A percentile compares a stretch with the other conserved stretches of the same genome.
These are phyloP conservation scores for Alloascoidea hylecoeti DNA, from an alignment of 805 yeast species.

Conservation along the genomic window DNA sequence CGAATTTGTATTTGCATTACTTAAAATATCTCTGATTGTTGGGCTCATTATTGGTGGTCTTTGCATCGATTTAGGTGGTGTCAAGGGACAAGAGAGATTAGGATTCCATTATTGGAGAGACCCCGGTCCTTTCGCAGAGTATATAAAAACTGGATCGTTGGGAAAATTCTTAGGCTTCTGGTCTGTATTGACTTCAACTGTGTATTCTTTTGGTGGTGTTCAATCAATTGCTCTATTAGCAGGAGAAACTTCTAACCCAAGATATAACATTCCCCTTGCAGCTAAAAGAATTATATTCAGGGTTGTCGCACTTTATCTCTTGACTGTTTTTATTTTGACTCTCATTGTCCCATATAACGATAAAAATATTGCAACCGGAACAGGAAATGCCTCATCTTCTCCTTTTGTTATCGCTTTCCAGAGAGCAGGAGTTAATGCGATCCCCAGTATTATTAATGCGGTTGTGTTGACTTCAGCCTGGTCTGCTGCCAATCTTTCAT, in stretches of 20 bases:
- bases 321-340: conserved; percentile 63
- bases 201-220: too few species aligned
- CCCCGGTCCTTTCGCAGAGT: conserved; percentile 67
- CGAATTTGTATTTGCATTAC: conserved; percentile 59
- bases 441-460: conserved; percentile 71
- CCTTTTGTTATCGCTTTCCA: conserved; percentile 78
- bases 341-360: conserved; percentile 62
- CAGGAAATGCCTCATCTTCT: conserved; percentile 68
- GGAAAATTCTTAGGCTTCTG: background rate
- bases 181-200: too few species aligned
- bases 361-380: conserved; percentile 38
- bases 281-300: conserved; percentile 28
- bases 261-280: conserved; percentile 18
- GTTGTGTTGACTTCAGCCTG: conserved; percentile 62
- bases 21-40: conserved; percentile 52
- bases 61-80: conserved; percentile 78
- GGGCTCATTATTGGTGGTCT: conserved; percentile 57
- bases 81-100: conserved; percentile 51
- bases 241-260: too few species aligned
- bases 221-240: too few species aligned
- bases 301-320: conserved; percentile 40
- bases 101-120: conserved; percentile 75
- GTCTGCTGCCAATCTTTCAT: conserved; percentile 77
- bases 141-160: background rate
- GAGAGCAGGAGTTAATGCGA: conserved; percentile 36